These are phyloP conservation scores for Cyclostephanos tholiformis DNA, from an alignment of 108 stramenopile genomes.

Conservation along the genomic window DNA sequence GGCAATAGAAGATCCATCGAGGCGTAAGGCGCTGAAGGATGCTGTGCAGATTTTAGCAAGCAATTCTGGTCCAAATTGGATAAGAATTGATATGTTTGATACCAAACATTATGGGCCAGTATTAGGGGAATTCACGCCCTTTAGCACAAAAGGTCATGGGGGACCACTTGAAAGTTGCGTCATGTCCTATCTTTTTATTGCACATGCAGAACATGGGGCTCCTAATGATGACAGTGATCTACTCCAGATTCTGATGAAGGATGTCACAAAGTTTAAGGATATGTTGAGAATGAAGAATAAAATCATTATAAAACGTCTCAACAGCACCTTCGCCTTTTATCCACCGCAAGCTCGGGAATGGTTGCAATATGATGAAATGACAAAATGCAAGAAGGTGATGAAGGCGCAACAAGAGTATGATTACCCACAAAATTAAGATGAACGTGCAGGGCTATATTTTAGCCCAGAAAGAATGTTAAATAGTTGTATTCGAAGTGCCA, in stretches of 20 bases:
- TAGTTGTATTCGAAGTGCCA: too few relatives aligned
- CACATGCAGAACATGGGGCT: slow-evolving; percentile 12
- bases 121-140: slow-evolving; percentile 20
- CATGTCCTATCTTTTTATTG: slow-evolving; percentile 14
- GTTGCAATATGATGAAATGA: background rate
- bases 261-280: background rate
- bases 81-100: slow-evolving; percentile 16
- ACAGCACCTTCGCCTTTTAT: background rate
- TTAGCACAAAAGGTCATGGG: slow-evolving; percentile 3
- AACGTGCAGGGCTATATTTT: too few relatives aligned
- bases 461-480: too few relatives aligned
- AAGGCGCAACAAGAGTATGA: background rate
- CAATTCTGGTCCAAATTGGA: slow-evolving; percentile 9
- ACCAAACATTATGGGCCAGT: background rate
- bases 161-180: slow-evolving; percentile 2
- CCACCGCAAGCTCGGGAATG: background rate
- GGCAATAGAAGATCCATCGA: background rate
- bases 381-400: slow-evolving; percentile 8
- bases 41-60: background rate
- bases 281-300: slow-evolving; percentile 8
- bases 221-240: background rate
- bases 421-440: too few relatives aligned
- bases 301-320: background rate
- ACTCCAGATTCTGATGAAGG: background rate
- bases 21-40: slow-evolving; percentile 4